These are phyloP conservation scores for Bullera alba DNA, from an alignment of 768 basidiomycete species.

Conservation along the genomic window DNA sequence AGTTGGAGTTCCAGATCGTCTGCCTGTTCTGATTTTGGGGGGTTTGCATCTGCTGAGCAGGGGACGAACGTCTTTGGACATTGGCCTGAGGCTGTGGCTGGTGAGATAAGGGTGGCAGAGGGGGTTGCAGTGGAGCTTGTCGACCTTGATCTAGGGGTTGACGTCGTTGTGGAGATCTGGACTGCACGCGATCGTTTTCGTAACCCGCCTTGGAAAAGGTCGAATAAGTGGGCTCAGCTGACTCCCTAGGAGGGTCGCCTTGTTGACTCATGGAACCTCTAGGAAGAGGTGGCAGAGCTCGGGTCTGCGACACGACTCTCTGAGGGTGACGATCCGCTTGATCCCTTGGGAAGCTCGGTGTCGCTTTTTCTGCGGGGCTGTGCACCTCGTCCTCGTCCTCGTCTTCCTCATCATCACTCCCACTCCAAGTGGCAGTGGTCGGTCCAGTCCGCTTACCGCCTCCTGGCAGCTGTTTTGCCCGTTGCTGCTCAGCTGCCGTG, in stretches of 20 bases:
- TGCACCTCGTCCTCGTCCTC: constrained; percentile 60
- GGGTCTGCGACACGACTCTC: constrained; percentile 14
- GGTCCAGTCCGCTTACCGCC: constrained; percentile 49
- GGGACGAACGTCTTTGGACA: constrained; percentile 50
- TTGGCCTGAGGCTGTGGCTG: constrained; percentile 46
- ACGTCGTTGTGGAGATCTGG: constrained; percentile 12
- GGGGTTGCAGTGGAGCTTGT: neutral
- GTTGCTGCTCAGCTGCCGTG: constrained; percentile 72
- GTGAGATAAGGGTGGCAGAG: neutral
- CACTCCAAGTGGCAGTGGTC: constrained; percentile 51
- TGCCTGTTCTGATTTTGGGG: constrained; percentile 52
- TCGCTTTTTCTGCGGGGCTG: constrained; percentile 6
- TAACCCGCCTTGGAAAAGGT: neutral
- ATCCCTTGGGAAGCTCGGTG: constrained; percentile 2
- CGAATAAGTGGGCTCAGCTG: too few relatives aligned
- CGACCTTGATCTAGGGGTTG: neutral
- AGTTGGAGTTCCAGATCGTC: constrained; percentile 79
- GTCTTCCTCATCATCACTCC: constrained; percentile 75
- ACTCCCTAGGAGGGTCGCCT: too few relatives aligned
- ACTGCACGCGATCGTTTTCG: constrained; percentile 8
- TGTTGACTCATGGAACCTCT: too few relatives aligned
- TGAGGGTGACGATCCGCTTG: constrained; percentile 11
- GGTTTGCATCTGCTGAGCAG: constrained; percentile 49
- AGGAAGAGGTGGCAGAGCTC: constrained; percentile 34
- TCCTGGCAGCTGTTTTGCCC: constrained; percentile 69